Base-by-base conservation (phyloP, 805 yeast genomes). In the Spathaspora gorwiae region DNA sequence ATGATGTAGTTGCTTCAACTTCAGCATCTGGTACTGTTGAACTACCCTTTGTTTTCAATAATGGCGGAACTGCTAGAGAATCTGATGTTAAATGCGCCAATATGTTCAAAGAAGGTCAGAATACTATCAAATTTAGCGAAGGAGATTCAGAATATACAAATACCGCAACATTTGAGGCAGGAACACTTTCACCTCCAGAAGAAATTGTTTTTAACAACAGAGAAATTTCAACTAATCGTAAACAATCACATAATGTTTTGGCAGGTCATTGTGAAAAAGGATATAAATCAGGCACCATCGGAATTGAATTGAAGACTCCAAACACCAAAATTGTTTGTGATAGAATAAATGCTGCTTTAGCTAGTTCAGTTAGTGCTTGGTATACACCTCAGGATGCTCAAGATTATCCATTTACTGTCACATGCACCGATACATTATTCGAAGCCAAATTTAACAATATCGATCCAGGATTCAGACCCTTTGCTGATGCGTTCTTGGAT, bases 391-490 rank as follows among this genome's bases (percentile, higher is more conserved):
- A 45, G 19, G 31, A 41, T 7, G 40, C 40, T 8, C 24, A 15
- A 42, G 36, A 31, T 12, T 34, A 15, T 40, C 15, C 48, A 35
- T n/a, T 26, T 11, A 46, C 54, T 6, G 49, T 47, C 11, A 15
- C 52, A 1, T 62, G 66, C 50, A 36, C 48, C 1, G 26, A 41
- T 6, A 36, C 41, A 6, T 44, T 39, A 11, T 43, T 40, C 19
- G 46, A 44, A 2, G 48, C 48, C 6, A 47, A 31, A 10, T 61
- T 56, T 43, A 19, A 31, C 1, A 54, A 54, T 39, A 39, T 62
- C 24, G 65, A 65, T 7, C 61, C 64, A 2, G 67, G 66, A 2
- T 59, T 46, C 48, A 46, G 64, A 10, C 39, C 37, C 30, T 45
- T 45, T 37, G 19, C 40, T 31, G 47, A 54, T 11, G 48, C 49